Base-by-base conservation (phyloP, 768 basidiomycete genomes). In the Lenzites betulinus region DNA sequence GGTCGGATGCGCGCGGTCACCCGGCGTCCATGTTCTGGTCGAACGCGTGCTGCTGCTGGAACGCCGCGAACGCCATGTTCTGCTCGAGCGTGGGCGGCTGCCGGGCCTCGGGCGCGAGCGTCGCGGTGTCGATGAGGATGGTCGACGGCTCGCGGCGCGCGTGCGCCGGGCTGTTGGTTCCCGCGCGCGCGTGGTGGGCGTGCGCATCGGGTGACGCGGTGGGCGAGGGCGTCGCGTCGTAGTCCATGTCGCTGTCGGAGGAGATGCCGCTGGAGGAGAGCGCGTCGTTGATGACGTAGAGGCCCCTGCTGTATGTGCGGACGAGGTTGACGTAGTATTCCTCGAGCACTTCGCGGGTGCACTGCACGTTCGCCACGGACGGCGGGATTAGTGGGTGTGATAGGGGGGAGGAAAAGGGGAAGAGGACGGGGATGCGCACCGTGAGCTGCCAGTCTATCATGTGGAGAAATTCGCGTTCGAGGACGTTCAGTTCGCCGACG, bases 281-380 rank as follows among this genome's bases (percentile, higher is more conserved):
- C 41, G 78, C 69, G 22, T 84, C 83, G 35, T 73, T 73, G 67
- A 89, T 80, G 62, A 77, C 73, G 69, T 80, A 91, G 58, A 73
- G 75, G 62, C 83, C 85, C 23, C 76, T 76, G 72, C 85, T 89
- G 72, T 95, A 89, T 12, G 93, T 92, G 58, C 90, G 85, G 59
- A 95, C 90, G 70, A 98, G 90, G 71, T 92, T 96, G 77, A 91
- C 80, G 79, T 96, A 97, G 76, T 96, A 98, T 69, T 93, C 88
- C 75, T 97, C 92, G 42, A 97, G 84, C 66, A 92, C 81, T 67
- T 95, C 93, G 63, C 89, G 85, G 22, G 92, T 93, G 79, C 92
- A 93, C 95, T 97, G 77, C 15, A n/a, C 52, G 54, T 53, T 53
- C 56, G 63, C 38, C 38, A 39, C 6, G 30, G 30, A 33, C 30